Conservation (phyloP, 805 yeast species). For the Metschnikowia aberdeeniae region DNA sequence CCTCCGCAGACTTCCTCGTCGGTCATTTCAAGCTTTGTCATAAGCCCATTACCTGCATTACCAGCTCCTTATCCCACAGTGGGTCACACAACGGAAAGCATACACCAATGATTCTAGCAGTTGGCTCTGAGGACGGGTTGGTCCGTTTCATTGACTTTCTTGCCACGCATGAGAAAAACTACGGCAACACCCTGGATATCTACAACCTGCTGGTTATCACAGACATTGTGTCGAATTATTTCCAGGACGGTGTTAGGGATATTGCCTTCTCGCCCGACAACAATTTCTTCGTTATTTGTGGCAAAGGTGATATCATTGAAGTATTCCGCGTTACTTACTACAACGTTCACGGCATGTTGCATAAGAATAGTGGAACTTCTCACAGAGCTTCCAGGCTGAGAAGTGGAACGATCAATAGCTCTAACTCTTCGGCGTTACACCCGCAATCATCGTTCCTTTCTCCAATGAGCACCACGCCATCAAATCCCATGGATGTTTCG, state of each 20-base stretch:
- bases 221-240: constrained; percentile 61
- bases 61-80: constrained; percentile 27
- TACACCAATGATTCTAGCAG: constrained; percentile 44
- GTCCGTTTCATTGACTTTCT: constrained; percentile 52
- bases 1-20: constrained; percentile 21
- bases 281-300: constrained; percentile 44
- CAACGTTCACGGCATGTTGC: constrained; percentile 34
- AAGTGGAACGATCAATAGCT: constrained; percentile 37
- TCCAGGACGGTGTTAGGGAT: constrained; percentile 56
- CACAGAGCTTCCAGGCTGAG: constrained; percentile 27
- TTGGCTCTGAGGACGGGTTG: constrained; percentile 66
- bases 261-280: constrained; percentile 47
- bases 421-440: constrained; percentile 16
- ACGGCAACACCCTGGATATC: constrained; percentile 22
- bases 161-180: constrained; percentile 25
- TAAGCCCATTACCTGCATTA: constrained; percentile 50
- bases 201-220: constrained; percentile 27
- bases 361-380: constrained; percentile 5
- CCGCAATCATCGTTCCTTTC: constrained; percentile 19
- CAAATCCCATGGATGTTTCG: constrained; percentile 21
- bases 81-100: constrained; percentile 12
- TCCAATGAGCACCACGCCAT: constrained; percentile 21
- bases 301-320: constrained; percentile 51
- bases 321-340: constrained; percentile 39
- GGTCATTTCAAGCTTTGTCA: constrained; percentile 63